Evolutionary conservation across 2,329 filamentous ascomycete genomes (phyloP), one percentile per base, ranked within the genome.

Genomic region (Fusarium caatingaense): DNA sequence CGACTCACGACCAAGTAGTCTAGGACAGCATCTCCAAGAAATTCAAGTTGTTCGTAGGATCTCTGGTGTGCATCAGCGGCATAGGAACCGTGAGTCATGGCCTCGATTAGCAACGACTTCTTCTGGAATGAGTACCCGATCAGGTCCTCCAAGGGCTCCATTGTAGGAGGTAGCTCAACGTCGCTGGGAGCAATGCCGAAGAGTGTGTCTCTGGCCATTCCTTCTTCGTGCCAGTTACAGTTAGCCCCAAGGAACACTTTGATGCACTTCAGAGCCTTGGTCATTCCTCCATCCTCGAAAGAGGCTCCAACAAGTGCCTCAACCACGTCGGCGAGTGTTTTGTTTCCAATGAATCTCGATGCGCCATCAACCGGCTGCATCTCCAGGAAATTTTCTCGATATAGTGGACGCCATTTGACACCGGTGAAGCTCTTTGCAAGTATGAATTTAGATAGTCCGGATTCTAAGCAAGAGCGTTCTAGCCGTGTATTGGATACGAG

Each of bases 281-380:
- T 49, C 16, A 92, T 81, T 0, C 92, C 92, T 2, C 92, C 92
- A 55, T 92, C 87, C 2, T 92, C 65, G 72, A 87, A 94, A 0
- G 92, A 87, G 1, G 90, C 92, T 2, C 93, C 95, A 21, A 98
- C 91, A 0, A 98, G 83, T 0, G 94, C 88, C 68, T 98, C 95
- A 1, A 97, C 86, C 0, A 98, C 90, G 74, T 98, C 95, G 6
- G 95, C 95, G 10, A 98, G 85, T 1, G 88, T 88, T 77, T 98
- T 98, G 3, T 89, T 91, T 0, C 93, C 91, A 32, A 94, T 76
- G 16, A 77, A 74, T 8, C 84, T 60, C 16, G 37, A 23, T 8
- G 54, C 37, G 2, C 25, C n/a, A 25, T 20, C 9, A 48, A 65
- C 57, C 61, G 30, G 16, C 51, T 64, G 58, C 42, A 67, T 34